Evolutionary conservation across 768 basidiomycete species (phyloP), one percentile per base, ranked within the genome.

Genomic region (Pulveroboletus ravenelii): DNA sequence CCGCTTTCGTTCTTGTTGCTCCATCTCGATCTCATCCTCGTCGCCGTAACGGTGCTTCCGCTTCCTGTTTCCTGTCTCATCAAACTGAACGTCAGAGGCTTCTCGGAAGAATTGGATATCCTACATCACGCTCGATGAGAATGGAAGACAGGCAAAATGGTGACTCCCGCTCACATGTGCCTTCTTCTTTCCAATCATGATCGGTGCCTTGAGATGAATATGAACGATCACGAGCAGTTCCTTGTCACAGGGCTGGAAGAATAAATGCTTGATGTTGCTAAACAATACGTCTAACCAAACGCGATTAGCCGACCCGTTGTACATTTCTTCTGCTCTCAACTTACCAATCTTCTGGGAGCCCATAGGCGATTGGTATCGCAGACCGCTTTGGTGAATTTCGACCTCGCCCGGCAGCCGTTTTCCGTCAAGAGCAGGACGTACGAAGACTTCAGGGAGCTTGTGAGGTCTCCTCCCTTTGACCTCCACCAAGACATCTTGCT

Each of bases 101-200:
- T 99, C 96, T 9, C 95, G 89, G 75, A 89, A 93, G 69, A 99
- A 97, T 80, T 98, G 96, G 6, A 99, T 83, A 67, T 99, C 96
- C 89, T 95, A 54, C 17, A 47, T 41, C 47, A 42, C 42, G 30
- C 30, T 47, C 23, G 10, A 35, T 47, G 23, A 58, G 34, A 27
- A 51, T 20, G 18, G 27, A 14, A 14, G 13, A 41, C 31, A 7
- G 9, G 37, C 34, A 20, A 23, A 18, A 39, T 7, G 45, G 38
- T 3, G 12, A 29, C 6, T 17, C 9, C 14, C 7, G 74, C 84
- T 45, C 61, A 93, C 92, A 62, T 89, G 91, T 18, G 96, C 85
- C 70, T 99, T 99, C 74, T 93, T 96, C 76, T 98, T 98, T 54
- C 96, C 96, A 59, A 99, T 90, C 80, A 99, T 95, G 67, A 99